Conservation (phyloP, 1,284 basidiomycete genomes). For the Volvariella surrecta region DNA sequence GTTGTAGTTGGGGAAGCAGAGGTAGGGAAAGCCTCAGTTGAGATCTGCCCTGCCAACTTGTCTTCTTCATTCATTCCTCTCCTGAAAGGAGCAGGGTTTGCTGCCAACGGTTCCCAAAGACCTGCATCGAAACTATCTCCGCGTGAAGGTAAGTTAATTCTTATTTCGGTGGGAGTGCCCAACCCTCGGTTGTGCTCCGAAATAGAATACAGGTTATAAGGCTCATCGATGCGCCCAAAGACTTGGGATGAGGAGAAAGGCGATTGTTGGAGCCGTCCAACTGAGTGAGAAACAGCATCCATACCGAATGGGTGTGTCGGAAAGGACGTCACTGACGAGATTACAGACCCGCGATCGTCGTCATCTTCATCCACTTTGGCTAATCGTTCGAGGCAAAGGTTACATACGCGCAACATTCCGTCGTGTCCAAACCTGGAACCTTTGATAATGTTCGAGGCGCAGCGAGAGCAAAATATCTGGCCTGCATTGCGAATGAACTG, state of each 20-base stretch:
- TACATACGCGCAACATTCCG: conserved; percentile 90
- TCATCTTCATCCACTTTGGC: conserved; percentile 77
- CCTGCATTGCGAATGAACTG: conserved; percentile 32
- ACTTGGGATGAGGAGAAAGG: conserved; percentile 85
- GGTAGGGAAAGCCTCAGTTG: too few relatives aligned
- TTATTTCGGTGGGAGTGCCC: conserved; percentile 13
- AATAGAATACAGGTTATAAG: conserved; percentile 72
- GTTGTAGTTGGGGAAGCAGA: conserved; percentile 28
- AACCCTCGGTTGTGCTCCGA: conserved; percentile 56
- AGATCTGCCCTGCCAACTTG: conserved; percentile 36
- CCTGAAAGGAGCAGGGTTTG: conserved; percentile 77
- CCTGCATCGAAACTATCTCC: conserved; percentile 31
- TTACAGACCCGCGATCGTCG: conserved; percentile 71
- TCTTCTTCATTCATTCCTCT: conserved; percentile 75
- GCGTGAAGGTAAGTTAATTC: too few relatives aligned
- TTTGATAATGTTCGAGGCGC: conserved; percentile 96
- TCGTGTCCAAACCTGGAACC: conserved; percentile 91
- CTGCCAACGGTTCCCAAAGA: conserved; percentile 38
- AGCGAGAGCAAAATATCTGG: conserved; percentile 87
- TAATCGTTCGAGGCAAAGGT: conserved; percentile 88
- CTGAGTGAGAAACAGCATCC: conserved; percentile 21
- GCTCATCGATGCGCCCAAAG: conserved; percentile 68
- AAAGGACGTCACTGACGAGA: conserved; percentile 56
- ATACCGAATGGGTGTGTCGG: conserved; percentile 55
- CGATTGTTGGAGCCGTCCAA: conserved; percentile 46